phyloP scores from a whole-genome alignment of 1,284 basidiomycete genomes.

The Malassezia furfur region DNA sequence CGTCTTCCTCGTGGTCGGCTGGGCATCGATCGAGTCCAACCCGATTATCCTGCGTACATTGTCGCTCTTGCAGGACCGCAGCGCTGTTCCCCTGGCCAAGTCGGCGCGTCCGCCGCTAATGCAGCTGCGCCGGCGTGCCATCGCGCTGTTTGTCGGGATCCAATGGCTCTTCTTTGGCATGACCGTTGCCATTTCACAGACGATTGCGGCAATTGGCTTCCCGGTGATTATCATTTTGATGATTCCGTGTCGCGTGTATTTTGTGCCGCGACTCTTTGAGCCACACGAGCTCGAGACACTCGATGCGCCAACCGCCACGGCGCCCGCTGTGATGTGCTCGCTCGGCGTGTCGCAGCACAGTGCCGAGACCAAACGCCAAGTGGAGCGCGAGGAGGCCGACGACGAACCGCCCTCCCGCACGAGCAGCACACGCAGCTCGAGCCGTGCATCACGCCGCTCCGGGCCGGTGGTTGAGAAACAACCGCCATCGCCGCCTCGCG shows the following conservation, averaged over 20 bases:
- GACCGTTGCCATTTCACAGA: constrained; percentile 85
- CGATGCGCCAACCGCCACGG: constrained; percentile 70
- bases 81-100: constrained; percentile 18
- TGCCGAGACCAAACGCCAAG: too few relatives aligned
- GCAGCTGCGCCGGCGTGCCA: constrained; percentile 63
- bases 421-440: too few relatives aligned
- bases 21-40: constrained; percentile 63
- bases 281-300: constrained; percentile 69
- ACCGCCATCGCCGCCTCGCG: too few relatives aligned
- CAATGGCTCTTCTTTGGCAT: constrained; percentile 78
- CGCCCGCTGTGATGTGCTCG: constrained; percentile 38
- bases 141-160: constrained; percentile 67
- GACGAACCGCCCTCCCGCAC: too few relatives aligned
- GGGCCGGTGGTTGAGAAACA: too few relatives aligned
- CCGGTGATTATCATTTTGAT: constrained; percentile 79
- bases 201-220: constrained; percentile 68
- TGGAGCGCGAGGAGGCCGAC: too few relatives aligned
- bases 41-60: constrained; percentile 74
- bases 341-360: constrained; percentile 18
- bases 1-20: constrained; percentile 46
- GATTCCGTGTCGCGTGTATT: constrained; percentile 66
- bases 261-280: constrained; percentile 72
- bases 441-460: too few relatives aligned
- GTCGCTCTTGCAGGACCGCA: constrained; percentile 67
- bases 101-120: constrained; percentile 54